These are phyloP conservation scores for Colletotrichum spinosum DNA, from an alignment of 2,329 filamentous ascomycete genomes.

Conservation along the genomic window DNA sequence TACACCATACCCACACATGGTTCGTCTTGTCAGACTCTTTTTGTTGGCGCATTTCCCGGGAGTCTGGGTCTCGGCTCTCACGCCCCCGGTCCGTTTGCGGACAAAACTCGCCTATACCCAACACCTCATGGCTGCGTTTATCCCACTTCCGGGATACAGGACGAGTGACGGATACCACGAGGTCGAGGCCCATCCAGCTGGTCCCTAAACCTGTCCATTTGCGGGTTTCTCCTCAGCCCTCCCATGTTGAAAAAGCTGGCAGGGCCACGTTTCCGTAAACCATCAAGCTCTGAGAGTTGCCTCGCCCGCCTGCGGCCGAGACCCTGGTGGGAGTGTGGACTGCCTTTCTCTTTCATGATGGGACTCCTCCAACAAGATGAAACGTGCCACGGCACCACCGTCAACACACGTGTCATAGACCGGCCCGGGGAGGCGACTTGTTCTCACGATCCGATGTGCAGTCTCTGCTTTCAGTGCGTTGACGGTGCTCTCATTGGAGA, in stretches of 20 bases:
- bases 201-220: too few relatives aligned
- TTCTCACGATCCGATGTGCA: conserved; percentile 11
- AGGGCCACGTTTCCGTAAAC: too few relatives aligned
- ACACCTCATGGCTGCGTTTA: background rate
- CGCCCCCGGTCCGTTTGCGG: conserved; percentile 21
- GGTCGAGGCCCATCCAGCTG: background rate
- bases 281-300: too few relatives aligned
- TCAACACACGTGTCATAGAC: background rate
- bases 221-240: too few relatives aligned
- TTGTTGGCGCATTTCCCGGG: background rate
- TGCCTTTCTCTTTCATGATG: too few relatives aligned
- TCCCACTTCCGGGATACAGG: background rate
- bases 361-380: background rate
- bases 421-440: conserved; percentile 13
- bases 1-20: too few relatives aligned
- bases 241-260: too few relatives aligned
- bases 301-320: too few relatives aligned
- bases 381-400: background rate
- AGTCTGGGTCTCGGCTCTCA: conserved; percentile 11
- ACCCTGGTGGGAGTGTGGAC: too few relatives aligned
- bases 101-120: background rate
- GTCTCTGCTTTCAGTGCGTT: conserved; percentile 8
- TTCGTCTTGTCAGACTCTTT: too few relatives aligned
- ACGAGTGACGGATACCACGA: background rate
- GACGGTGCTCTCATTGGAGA: background rate